These are phyloP conservation scores for Microcera coccophila DNA, from an alignment of 2,329 filamentous ascomycete genomes.

Conservation along the genomic window DNA sequence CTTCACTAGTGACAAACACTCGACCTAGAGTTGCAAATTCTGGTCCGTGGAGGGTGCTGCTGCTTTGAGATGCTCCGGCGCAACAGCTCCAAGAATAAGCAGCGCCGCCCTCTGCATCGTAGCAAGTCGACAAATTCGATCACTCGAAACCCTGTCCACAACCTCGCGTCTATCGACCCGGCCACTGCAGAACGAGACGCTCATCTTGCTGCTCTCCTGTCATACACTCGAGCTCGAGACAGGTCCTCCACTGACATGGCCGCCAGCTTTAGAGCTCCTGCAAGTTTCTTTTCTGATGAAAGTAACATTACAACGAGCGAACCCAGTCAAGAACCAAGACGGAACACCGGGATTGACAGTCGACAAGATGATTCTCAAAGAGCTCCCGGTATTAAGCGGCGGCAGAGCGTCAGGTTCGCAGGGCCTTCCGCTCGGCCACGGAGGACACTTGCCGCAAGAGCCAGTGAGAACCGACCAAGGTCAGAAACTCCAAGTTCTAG, in stretches of 20 bases:
- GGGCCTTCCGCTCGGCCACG: slow-evolving; percentile 30
- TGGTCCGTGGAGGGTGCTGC: no score
- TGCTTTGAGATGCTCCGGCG: slow-evolving; percentile 44
- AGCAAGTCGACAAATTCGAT: slow-evolving; percentile 53
- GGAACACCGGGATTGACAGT: slow-evolving; percentile 12
- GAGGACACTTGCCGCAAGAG: slow-evolving; percentile 28
- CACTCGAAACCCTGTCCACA: slow-evolving; percentile 35
- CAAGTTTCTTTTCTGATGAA: slow-evolving; percentile 13
- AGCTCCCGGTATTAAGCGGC: slow-evolving; percentile 33
- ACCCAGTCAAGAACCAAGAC: slow-evolving; percentile 9
- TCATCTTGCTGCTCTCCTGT: slow-evolving; percentile 57
- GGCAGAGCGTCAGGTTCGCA: slow-evolving; percentile 56
- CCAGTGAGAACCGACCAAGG: slow-evolving; percentile 22
- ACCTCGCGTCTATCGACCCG: slow-evolving; percentile 47
- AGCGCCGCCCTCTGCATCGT: slow-evolving; percentile 42
- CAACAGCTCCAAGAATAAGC: slow-evolving; percentile 43
- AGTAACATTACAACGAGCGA: slow-evolving; percentile 21
- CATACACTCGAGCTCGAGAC: slow-evolving; percentile 52
- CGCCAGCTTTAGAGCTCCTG: slow-evolving; percentile 22
- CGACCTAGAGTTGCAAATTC: no score
- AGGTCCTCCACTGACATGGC: slow-evolving; percentile 25
- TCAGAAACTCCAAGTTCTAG: slow-evolving; percentile 7
- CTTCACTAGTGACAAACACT: no score
- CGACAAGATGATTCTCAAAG: slow-evolving; percentile 15
- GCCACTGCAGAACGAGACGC: slow-evolving; percentile 54